These are phyloP conservation scores for Dictyostelium capitatum DNA, from an alignment of 78 protist species.

Conservation along the genomic window DNA sequence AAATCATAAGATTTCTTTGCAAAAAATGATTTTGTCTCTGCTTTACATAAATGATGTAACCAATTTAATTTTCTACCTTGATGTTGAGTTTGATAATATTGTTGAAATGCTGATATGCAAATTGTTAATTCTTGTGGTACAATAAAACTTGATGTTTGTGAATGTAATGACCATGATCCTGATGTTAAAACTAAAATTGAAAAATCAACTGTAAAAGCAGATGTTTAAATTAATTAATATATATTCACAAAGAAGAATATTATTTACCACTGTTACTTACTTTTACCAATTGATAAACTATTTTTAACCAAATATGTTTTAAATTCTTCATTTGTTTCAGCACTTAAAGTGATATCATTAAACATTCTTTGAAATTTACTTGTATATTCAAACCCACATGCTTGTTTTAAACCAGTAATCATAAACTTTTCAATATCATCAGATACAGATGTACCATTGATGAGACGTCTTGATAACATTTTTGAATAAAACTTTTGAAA, in stretches of 20 bases:
- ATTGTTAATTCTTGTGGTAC: slow-evolving; percentile 85
- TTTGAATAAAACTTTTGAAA: slow-evolving; percentile 89
- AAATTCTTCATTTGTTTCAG: slow-evolving; percentile 85
- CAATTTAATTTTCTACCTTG: slow-evolving; percentile 89
- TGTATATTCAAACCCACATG: slow-evolving; percentile 88
- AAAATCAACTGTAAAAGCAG: slow-evolving; percentile 78
- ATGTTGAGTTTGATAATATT: slow-evolving; percentile 72
- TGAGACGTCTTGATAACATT: slow-evolving; percentile 82
- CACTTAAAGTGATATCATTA: slow-evolving; percentile 81
- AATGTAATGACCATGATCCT: slow-evolving; percentile 92
- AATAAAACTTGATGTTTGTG: slow-evolving; percentile 75
- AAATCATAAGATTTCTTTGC: slow-evolving; percentile 67
- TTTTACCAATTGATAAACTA: slow-evolving; percentile 41
- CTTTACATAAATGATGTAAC: slow-evolving; percentile 89
- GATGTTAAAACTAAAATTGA: slow-evolving; percentile 85
- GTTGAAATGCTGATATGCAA: slow-evolving; percentile 70
- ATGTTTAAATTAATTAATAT: neutral
- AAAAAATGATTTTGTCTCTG: slow-evolving; percentile 65
- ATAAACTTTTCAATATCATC: slow-evolving; percentile 86
- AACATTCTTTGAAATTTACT: slow-evolving; percentile 88
- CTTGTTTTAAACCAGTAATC: slow-evolving; percentile 86
- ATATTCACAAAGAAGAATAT: neutral
- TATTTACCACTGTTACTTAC: slow-evolving; percentile 5
- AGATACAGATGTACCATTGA: slow-evolving; percentile 83
- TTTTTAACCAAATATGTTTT: slow-evolving; percentile 8